These are phyloP conservation scores for Pichia sp. DNA, from an alignment of 1,139 yeast genomes.

Conservation along the genomic window DNA sequence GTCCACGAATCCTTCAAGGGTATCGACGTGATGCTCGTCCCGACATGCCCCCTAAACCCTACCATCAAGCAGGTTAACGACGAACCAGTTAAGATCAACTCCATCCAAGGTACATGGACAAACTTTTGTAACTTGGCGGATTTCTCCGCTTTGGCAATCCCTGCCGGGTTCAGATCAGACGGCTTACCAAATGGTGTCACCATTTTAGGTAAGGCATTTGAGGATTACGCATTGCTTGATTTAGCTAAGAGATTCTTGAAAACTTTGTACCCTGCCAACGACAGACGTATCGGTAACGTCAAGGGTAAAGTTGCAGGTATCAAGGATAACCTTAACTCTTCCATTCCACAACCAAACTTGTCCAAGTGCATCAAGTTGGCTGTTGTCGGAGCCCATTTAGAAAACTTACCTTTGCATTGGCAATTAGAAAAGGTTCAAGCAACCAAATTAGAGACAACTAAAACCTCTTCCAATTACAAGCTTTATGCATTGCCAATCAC, in stretches of 20 bases:
- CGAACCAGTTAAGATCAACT: conserved; percentile 82
- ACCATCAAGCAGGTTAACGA: conserved; percentile 61
- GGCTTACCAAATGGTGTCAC: conserved; percentile 92
- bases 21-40: conserved; percentile 76
- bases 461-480: conserved; percentile 68
- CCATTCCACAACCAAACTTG: conserved; percentile 38
- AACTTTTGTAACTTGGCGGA: conserved; percentile 95
- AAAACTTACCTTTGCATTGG: conserved; percentile 90
- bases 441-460: conserved; percentile 57
- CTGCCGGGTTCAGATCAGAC: conserved; percentile 82
- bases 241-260: conserved; percentile 69
- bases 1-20: conserved; percentile 52
- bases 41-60: conserved; percentile 92
- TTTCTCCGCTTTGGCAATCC: conserved; percentile 84
- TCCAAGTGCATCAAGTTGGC: conserved; percentile 59
- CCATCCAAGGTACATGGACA: conserved; percentile 93
- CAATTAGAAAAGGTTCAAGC: conserved; percentile 86
- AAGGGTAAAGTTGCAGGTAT: conserved; percentile 25
- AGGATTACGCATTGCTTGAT: conserved; percentile 84
- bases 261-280: conserved; percentile 42
- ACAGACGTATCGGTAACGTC: conserved; percentile 46
- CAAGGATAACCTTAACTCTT: conserved; percentile 37
- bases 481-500: conserved; percentile 79
- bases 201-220: conserved; percentile 70
- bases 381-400: conserved; percentile 93